Evolutionary conservation across 2,329 filamentous ascomycete species (phyloP).

Genomic region (Fusarium chaquense): DNA sequence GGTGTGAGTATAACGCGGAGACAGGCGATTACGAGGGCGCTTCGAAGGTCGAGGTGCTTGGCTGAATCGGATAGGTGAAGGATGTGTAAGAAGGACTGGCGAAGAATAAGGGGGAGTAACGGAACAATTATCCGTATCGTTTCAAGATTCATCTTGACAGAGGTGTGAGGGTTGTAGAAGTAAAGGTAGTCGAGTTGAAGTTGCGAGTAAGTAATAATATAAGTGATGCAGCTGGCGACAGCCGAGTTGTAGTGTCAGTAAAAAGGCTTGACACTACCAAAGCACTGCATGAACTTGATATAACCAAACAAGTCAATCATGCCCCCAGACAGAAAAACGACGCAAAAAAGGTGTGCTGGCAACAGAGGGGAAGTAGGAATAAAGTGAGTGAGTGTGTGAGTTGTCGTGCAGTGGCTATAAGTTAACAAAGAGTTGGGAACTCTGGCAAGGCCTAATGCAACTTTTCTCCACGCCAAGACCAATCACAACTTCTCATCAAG

Average conservation of each 20-base stretch:
- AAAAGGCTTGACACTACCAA: not conserved
- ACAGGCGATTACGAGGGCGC: conserved; percentile 77
- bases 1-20: conserved; percentile 73
- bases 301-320: not conserved
- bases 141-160: conserved; percentile 31
- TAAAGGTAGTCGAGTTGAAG: not conserved
- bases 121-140: conserved; percentile 58
- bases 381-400: conserved; percentile 14
- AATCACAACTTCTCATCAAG: conserved; percentile 10
- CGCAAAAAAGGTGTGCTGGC: conserved; percentile 1
- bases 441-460: not conserved
- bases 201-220: conserved; percentile 17
- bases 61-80: conserved; percentile 77
- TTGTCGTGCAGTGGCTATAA: conserved; percentile 20
- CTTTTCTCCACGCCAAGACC: conserved; percentile 1
- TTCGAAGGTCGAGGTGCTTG: conserved; percentile 82
- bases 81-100: conserved; percentile 71
- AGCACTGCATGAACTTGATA: conserved; percentile 1
- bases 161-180: not conserved
- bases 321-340: not conserved
- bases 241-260: not conserved
- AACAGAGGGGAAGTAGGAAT: conserved; percentile 4
- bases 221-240: conserved; percentile 12
- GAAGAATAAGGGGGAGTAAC: conserved; percentile 71
- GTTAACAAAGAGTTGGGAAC: conserved; percentile 19